Percentiles rank a stretch among this genome's conserved stretches.
Conservation (phyloP, 176 grass and related monocot species). For the Leersia perrieri region DNA sequence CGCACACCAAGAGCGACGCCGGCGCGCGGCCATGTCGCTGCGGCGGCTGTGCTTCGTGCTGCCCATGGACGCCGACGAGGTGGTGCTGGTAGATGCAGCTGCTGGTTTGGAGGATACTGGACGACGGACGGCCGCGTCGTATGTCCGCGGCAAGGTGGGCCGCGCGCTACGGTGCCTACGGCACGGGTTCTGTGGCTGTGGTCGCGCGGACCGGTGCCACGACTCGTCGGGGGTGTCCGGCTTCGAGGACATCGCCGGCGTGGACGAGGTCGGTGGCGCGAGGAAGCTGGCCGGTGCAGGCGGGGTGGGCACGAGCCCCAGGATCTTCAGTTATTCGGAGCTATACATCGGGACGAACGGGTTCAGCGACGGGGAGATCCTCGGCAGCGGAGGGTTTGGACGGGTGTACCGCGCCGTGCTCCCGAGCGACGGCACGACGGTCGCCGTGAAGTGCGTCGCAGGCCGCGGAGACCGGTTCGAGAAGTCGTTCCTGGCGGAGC, state of each 20-base stretch:
- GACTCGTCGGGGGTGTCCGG: not conserved
- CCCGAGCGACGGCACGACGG: slow-evolving; percentile 70
- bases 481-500: slow-evolving; percentile 82
- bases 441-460: slow-evolving; percentile 81
- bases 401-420: slow-evolving; percentile 74
- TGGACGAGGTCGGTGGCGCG: not conserved
- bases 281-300: slow-evolving; percentile 7
- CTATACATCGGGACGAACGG: slow-evolving; percentile 80
- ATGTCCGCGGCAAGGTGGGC: slow-evolving; percentile 5
- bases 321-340: slow-evolving; percentile 87
- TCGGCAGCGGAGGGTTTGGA: slow-evolving; percentile 81
- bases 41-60: slow-evolving; percentile 36
- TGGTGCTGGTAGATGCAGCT: not conserved
- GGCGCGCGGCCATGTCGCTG: slow-evolving; percentile 6
- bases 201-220: not conserved
- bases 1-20: too few species aligned
- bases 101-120: not conserved
- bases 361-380: slow-evolving; percentile 68
- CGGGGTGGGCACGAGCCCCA: slow-evolving; percentile 31
- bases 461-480: slow-evolving; percentile 63
- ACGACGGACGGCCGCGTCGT: not conserved
- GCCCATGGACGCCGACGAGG: slow-evolving; percentile 41
- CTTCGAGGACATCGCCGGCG: slow-evolving; percentile 49
- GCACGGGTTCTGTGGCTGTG: not conserved
- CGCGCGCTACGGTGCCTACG: slow-evolving; percentile 15